phyloP scores from a whole-genome alignment of 2,329 filamentous ascomycete genomes.

The Penicillium sp. region DNA sequence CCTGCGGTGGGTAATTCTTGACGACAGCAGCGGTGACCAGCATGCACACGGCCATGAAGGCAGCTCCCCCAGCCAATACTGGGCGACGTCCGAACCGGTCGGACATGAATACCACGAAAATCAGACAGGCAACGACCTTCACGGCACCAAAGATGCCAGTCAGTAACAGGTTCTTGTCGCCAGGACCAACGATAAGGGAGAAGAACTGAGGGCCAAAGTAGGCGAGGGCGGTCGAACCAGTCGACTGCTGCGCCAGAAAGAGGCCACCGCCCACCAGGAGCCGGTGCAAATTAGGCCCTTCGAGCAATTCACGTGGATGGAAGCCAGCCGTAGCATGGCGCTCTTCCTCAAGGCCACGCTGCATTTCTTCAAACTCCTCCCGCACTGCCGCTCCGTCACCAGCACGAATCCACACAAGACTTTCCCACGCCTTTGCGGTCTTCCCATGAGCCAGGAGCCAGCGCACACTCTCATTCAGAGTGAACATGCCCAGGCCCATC shows the following conservation, averaged over 20 bases:
- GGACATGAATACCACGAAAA: slow-evolving; percentile 56
- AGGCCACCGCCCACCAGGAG: slow-evolving; percentile 48
- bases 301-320: slow-evolving; percentile 46
- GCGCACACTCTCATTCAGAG: slow-evolving; percentile 51
- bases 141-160: slow-evolving; percentile 57
- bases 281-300: slow-evolving; percentile 47
- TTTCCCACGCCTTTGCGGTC: slow-evolving; percentile 48
- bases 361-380: slow-evolving; percentile 55
- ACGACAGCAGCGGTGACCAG: slow-evolving; percentile 50
- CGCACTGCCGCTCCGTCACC: slow-evolving; percentile 37
- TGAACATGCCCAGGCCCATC: slow-evolving; percentile 52
- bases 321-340: slow-evolving; percentile 47
- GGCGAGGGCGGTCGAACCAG: slow-evolving; percentile 56
- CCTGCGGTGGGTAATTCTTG: slow-evolving; percentile 40
- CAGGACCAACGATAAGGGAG: slow-evolving; percentile 50
- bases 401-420: slow-evolving; percentile 55
- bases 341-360: slow-evolving; percentile 49
- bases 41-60: slow-evolving; percentile 48
- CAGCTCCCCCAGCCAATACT: slow-evolving; percentile 52
- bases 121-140: slow-evolving; percentile 53
- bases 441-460: slow-evolving; percentile 53
- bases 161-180: slow-evolving; percentile 48
- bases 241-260: slow-evolving; percentile 56
- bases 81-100: slow-evolving; percentile 55
- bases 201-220: slow-evolving; percentile 60